These are phyloP conservation scores for Lichtheimia ornata DNA, from an alignment of 371 early-diverging fungal genomes.

Conservation along the genomic window DNA sequence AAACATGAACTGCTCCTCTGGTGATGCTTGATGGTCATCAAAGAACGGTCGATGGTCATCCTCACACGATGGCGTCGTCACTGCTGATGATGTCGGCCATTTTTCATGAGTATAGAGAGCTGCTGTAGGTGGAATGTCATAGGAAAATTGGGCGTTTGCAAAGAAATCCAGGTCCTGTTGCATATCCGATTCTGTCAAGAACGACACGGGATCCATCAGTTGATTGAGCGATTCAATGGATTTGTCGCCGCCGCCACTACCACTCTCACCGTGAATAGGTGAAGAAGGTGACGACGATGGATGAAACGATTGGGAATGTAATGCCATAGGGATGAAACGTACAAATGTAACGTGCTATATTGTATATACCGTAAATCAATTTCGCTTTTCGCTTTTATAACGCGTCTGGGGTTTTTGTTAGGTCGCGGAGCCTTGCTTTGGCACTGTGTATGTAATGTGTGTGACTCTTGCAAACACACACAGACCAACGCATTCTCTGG, in stretches of 20 bases:
- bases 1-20: conserved; percentile 1
- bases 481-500: too few relatives aligned
- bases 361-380: neutral
- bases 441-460: too few relatives aligned
- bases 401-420: neutral
- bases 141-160: conserved; percentile 60
- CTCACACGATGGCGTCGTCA: too few relatives aligned
- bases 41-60: too few relatives aligned
- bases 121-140: conserved; percentile 13
- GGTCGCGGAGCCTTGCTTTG: neutral
- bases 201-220: conserved; percentile 32
- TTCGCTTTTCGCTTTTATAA: neutral
- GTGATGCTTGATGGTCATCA: neutral
- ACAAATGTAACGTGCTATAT: conserved; percentile 3
- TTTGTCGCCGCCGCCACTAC: neutral
- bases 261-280: too few relatives aligned
- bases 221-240: conserved; percentile 35
- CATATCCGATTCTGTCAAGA: conserved; percentile 39
- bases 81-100: too few relatives aligned
- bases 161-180: conserved; percentile 41
- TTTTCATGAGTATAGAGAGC: neutral
- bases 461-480: too few relatives aligned
- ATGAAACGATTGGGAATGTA: conserved; percentile 13
- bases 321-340: neutral
- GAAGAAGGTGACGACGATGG: neutral